Conservation (phyloP, 1,284 basidiomycete genomes). For the Leccinum fallax region DNA sequence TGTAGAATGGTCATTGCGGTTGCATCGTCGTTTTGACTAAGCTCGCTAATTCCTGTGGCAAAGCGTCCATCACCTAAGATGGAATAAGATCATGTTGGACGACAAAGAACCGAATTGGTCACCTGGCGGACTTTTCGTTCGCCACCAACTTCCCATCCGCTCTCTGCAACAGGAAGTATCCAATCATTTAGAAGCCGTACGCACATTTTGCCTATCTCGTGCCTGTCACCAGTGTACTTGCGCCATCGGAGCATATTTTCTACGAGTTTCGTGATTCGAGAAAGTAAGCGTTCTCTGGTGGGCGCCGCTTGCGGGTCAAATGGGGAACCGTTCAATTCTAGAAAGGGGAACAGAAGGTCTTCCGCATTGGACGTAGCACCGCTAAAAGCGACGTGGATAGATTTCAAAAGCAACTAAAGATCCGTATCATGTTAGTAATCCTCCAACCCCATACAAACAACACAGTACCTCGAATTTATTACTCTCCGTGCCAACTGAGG, state of each 20-base stretch:
- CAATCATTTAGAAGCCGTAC: constrained; percentile 60
- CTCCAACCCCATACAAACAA: constrained; percentile 1
- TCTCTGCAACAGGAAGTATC: constrained; percentile 69
- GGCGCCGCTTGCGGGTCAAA: constrained; percentile 81
- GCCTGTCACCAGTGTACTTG: constrained; percentile 67
- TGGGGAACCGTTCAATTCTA: constrained; percentile 43
- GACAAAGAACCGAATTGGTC: constrained; percentile 12
- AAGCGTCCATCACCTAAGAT: constrained; percentile 43
- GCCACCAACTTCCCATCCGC: constrained; percentile 89
- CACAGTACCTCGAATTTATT: constrained; percentile 67
- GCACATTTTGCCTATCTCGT: constrained; percentile 59
- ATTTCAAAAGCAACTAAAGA: constrained; percentile 64
- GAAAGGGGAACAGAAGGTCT: constrained; percentile 46
- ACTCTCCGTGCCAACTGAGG: constrained; percentile 68
- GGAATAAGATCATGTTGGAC: constrained; percentile 9
- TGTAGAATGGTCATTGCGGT: constrained; percentile 7
- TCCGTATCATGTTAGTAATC: constrained; percentile 16
- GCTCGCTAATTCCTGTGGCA: constrained; percentile 47
- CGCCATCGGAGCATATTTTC: constrained; percentile 76
- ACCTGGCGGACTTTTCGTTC: constrained; percentile 71
- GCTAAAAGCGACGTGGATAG: constrained; percentile 62
- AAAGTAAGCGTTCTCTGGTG: constrained; percentile 72
- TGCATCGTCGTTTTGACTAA: constrained; percentile 22
- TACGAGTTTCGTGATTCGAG: constrained; percentile 73
- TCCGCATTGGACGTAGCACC: constrained; percentile 53